Evolutionary conservation across 805 yeast species (phyloP).

Genomic region (Myxozyma kluyveri): DNA sequence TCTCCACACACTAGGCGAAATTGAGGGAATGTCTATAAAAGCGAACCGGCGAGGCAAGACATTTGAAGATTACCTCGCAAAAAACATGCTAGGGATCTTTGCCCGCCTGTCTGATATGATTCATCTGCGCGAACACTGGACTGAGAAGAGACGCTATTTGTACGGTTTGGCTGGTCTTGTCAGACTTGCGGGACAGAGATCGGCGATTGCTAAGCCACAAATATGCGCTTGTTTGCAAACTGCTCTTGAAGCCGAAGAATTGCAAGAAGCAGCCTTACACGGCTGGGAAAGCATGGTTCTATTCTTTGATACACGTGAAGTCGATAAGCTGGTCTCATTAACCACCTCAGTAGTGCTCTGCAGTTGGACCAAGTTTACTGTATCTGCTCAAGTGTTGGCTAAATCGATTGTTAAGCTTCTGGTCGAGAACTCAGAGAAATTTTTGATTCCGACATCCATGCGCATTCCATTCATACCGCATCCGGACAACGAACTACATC

Average conservation of each 20-base stretch:
- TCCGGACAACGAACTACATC: not conserved
- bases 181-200: conserved; percentile 50
- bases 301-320: conserved; percentile 53
- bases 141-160: conserved; percentile 68
- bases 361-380: conserved; percentile 55
- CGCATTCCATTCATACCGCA: no score
- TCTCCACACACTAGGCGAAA: conserved; percentile 14
- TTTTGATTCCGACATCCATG: not conserved
- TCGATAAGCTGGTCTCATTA: conserved; percentile 68
- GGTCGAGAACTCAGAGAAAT: not conserved
- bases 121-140: conserved; percentile 66
- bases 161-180: conserved; percentile 71
- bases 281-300: conserved; percentile 65
- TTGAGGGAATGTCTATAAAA: not conserved
- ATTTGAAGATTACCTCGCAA: conserved; percentile 25
- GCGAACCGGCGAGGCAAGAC: not conserved
- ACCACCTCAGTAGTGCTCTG: conserved; percentile 71
- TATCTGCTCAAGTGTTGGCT: conserved; percentile 51
- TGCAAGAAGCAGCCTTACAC: conserved; percentile 59
- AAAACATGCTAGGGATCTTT: conserved; percentile 68
- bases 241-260: conserved; percentile 60
- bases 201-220: conserved; percentile 74
- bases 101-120: conserved; percentile 77
- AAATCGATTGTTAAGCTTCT: conserved; percentile 45
- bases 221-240: conserved; percentile 82